A percentile compares a stretch with the other conserved stretches of the same genome.
Evolutionary conservation across 2,329 filamentous ascomycete species (phyloP).

Genomic region (Sclerotinia nivalis): DNA sequence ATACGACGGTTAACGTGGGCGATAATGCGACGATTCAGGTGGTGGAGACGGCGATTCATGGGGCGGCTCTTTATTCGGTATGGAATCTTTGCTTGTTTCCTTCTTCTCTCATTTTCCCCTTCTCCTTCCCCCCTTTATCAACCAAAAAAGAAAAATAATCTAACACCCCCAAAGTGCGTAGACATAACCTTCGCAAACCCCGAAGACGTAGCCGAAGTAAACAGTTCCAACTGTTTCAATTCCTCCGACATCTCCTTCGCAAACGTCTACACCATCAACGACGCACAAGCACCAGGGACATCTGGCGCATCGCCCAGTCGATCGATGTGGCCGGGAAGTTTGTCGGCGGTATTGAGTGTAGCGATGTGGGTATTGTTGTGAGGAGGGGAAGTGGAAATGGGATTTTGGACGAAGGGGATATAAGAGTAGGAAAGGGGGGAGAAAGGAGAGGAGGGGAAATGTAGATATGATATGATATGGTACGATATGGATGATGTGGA

Average conservation of each 20-base stretch:
- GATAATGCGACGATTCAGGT: slow-evolving; percentile 90
- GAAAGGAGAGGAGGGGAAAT: background rate
- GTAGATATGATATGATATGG: background rate
- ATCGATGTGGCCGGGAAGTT: background rate
- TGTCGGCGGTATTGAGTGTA: background rate
- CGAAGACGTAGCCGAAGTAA: slow-evolving; percentile 74
- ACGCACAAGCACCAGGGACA: slow-evolving; percentile 16
- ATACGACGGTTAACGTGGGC: slow-evolving; percentile 71
- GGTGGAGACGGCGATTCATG: slow-evolving; percentile 80
- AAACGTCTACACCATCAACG: slow-evolving; percentile 66
- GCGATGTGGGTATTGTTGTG: slow-evolving; percentile 1
- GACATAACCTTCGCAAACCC: slow-evolving; percentile 90
- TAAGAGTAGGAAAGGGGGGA: too few relatives aligned
- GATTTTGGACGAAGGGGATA: background rate
- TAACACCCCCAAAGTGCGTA: slow-evolving; percentile 65
- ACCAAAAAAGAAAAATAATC: slow-evolving; percentile 22
- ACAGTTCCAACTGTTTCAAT: slow-evolving; percentile 85
- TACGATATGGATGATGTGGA: background rate
- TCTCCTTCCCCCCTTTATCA: background rate
- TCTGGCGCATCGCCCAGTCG: slow-evolving; percentile 4
- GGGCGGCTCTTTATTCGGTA: slow-evolving; percentile 66
- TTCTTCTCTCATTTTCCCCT: background rate
- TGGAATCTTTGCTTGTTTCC: slow-evolving; percentile 20
- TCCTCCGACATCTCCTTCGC: slow-evolving; percentile 44
- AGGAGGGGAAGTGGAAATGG: background rate